Evolutionary conservation across 169 alveolate species (phyloP).

Genomic region (Plasmodium chabaudi): DNA sequence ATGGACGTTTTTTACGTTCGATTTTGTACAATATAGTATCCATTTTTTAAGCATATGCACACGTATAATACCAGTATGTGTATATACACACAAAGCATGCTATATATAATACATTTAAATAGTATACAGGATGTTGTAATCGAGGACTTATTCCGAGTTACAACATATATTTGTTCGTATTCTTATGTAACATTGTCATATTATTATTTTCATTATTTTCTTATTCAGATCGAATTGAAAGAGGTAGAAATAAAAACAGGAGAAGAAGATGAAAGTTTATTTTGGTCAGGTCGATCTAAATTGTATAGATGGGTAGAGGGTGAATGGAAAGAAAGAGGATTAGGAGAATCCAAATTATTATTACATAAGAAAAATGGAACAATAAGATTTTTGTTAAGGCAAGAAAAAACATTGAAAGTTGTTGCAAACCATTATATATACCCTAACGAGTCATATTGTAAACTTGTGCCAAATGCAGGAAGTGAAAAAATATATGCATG

Average conservation of each 20-base stretch:
- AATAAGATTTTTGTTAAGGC: conserved; percentile 95
- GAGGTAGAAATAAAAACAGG: conserved; percentile 95
- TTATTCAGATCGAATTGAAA: conserved; percentile 91
- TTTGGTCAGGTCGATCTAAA: conserved; percentile 95
- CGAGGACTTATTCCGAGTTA: too few species aligned
- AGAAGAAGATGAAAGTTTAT: conserved; percentile 96
- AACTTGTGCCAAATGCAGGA: conserved; percentile 95
- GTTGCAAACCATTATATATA: conserved; percentile 95
- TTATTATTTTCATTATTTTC: background rate
- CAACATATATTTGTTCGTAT: too few species aligned
- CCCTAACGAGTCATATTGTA: conserved; percentile 88
- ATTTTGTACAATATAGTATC: background rate
- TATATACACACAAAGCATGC: background rate
- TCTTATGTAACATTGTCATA: too few species aligned
- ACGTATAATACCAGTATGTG: background rate
- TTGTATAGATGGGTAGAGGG: conserved; percentile 93
- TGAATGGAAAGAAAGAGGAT: conserved; percentile 98
- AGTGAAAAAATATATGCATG: conserved; percentile 97
- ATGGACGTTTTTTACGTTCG: background rate
- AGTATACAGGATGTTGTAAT: too few species aligned
- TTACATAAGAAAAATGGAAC: conserved; percentile 93
- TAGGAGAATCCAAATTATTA: conserved; percentile 96
- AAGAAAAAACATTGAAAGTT: conserved; percentile 96
- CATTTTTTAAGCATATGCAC: background rate
- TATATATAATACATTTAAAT: too few species aligned